phyloP scores from a whole-genome alignment of 2,329 filamentous ascomycete species.

The Xylaria sp. region DNA sequence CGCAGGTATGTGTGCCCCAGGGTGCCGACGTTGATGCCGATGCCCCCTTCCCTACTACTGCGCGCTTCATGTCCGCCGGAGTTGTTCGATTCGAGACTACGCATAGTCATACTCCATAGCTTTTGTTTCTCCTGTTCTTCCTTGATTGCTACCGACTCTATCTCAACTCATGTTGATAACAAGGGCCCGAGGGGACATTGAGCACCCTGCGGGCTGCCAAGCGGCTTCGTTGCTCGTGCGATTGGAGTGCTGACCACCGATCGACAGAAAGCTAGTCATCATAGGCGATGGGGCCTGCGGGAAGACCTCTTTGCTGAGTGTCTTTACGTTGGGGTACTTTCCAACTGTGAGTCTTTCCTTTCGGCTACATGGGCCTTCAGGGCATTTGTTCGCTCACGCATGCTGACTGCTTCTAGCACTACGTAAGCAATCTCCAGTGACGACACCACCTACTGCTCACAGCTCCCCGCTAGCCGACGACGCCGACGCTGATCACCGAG shows the following conservation, averaged over 20 bases:
- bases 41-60: background rate
- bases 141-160: background rate
- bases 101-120: background rate
- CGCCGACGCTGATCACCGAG: slow-evolving; percentile 36
- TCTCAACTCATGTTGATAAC: background rate
- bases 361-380: slow-evolving; percentile 19
- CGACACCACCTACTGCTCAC: slow-evolving; percentile 13
- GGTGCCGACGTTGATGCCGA: slow-evolving; percentile 20
- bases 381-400: slow-evolving; percentile 36
- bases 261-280: slow-evolving; percentile 50
- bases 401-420: slow-evolving; percentile 62
- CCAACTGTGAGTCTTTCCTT: slow-evolving; percentile 78
- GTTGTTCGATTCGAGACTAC: background rate
- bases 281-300: slow-evolving; percentile 81
- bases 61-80: background rate
- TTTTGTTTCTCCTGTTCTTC: slow-evolving; percentile 6
- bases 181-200: slow-evolving; percentile 10
- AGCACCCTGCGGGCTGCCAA: slow-evolving; percentile 10
- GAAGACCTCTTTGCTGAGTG: slow-evolving; percentile 96
- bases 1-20: slow-evolving; percentile 52
- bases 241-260: slow-evolving; percentile 38
- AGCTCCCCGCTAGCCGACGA: slow-evolving; percentile 7
- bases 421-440: slow-evolving; percentile 56
- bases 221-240: background rate
- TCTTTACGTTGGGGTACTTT: slow-evolving; percentile 98